Base-by-base conservation (phyloP, 1,284 basidiomycete genomes). In the Trametes versicolor region DNA sequence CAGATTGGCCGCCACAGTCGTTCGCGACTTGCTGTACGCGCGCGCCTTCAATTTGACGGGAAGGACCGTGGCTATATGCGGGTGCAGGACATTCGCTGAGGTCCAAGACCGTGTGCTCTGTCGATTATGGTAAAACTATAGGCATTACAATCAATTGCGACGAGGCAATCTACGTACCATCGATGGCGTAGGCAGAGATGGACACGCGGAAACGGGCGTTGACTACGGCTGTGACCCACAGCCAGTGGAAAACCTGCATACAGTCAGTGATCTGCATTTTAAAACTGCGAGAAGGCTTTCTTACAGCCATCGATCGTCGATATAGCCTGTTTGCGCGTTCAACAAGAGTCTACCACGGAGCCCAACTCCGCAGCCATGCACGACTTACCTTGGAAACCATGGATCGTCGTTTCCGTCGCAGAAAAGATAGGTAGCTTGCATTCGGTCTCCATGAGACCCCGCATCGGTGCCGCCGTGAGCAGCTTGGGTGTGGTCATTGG, bases 321-420 rank as follows among this genome's bases (percentile, higher is more conserved):
- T 48, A 58, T 7, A 67, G 51, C 19, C 66, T 67, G 19, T 2
- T 19, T 27, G 5, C 21, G 23, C 37, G n/a, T 23, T 37, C 21
- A 53, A 17, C 8, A 32, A 32, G 29, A 32, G 6, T 5, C 15
- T 21, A 27, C 13, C 10, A 25, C 5, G 52, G 21, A 8, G 17
- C 7, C 53, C 21, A 9, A 53, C 39, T 23, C 21, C 13, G 23
- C 8, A 25, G 5, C 4, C 23, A 19, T 2, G 8, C 29, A 4
- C 29, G 29, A 55, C 53, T 27, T 17, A 64, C 65, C 49, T 62
- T 9, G 6, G 13, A 41, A 67, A 64, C 66, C 66, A 67, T 8
- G 66, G 66, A 25, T 67, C 66, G 41, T 64, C 60, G 25, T 34
- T 32, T 13, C 66, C 62, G 13, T 67, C 66, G 19, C 66, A 67